These are phyloP conservation scores for Penicillium crystallinum DNA, from an alignment of 495 filamentous ascomycete species.

Conservation along the genomic window DNA sequence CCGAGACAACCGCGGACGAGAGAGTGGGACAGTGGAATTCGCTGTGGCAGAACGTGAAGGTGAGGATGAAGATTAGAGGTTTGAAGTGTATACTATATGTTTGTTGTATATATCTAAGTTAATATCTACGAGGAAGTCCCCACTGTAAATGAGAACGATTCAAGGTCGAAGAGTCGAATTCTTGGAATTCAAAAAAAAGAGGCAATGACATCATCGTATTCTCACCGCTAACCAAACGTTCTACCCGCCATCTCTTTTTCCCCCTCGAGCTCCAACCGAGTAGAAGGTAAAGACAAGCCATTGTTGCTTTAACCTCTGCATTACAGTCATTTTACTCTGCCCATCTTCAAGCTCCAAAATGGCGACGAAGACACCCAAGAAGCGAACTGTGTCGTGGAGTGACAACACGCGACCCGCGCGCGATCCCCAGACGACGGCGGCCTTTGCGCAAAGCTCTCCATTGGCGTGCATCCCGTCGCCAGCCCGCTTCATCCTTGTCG, in stretches of 20 bases:
- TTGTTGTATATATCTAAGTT: background rate
- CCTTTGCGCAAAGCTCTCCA: constrained; percentile 3
- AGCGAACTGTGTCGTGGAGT: constrained; percentile 5
- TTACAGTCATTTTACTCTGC: background rate
- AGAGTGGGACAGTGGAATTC: constrained; percentile 41
- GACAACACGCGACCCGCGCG: constrained; percentile 4
- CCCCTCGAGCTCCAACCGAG: constrained; percentile 1
- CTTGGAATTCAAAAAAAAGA: constrained; percentile 6
- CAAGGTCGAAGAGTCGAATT: background rate
- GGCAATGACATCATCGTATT: constrained; percentile 34
- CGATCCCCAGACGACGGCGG: constrained; percentile 4
- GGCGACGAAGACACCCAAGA: constrained; percentile 12
- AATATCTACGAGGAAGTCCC: background rate
- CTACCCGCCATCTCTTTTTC: constrained; percentile 7
- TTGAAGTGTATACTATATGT: background rate
- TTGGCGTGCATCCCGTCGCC: constrained; percentile 37
- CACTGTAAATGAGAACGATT: constrained; percentile 4
- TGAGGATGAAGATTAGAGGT: constrained; percentile 21
- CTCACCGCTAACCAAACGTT: constrained; percentile 26
- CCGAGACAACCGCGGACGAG: constrained; percentile 47
- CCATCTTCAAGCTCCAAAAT: background rate
- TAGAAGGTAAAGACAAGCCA: background rate
- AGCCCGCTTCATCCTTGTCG: constrained; percentile 58
- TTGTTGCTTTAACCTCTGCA: background rate
- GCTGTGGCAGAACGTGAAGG: constrained; percentile 33